phyloP scores from a whole-genome alignment of 805 yeast genomes.

The Blastobotrys chiropterorum region DNA sequence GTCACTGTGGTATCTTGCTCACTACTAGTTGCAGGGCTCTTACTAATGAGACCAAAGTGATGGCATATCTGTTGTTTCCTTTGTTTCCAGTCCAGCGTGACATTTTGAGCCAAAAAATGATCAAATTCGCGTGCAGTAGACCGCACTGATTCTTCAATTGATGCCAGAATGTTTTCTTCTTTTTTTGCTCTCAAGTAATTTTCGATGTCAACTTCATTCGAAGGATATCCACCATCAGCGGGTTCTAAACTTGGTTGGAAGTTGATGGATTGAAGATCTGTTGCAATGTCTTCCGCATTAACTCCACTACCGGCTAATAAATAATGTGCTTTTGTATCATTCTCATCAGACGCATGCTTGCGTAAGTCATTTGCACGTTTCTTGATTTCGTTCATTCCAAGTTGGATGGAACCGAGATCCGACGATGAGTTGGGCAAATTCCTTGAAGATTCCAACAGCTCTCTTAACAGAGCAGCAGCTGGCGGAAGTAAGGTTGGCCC shows the following conservation, averaged over 20 bases:
- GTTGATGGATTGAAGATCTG: conserved; percentile 39
- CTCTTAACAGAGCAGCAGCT: conserved; percentile 45
- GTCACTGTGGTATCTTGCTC: neutral
- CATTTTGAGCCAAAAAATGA: conserved; percentile 59
- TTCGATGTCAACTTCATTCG: conserved; percentile 32
- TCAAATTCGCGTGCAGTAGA: conserved; percentile 82
- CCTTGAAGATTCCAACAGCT: conserved; percentile 68
- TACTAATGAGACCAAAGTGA: conserved; percentile 51
- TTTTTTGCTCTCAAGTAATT: conserved; percentile 60
- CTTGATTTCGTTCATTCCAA: conserved; percentile 73
- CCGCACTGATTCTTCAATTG: conserved; percentile 73
- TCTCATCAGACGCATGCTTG: conserved; percentile 42
- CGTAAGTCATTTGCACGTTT: conserved; percentile 57
- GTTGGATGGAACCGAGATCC: conserved; percentile 73
- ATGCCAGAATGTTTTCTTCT: conserved; percentile 73
- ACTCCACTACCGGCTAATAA: conserved; percentile 84
- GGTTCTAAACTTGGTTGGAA: conserved; percentile 28
- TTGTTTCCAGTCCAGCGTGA: conserved; percentile 78
- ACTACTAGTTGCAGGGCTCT: conserved; percentile 1
- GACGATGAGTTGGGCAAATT: conserved; percentile 61
- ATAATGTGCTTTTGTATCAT: conserved; percentile 56
- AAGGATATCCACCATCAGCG: conserved; percentile 7
- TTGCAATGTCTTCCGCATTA: conserved; percentile 74
- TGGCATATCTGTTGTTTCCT: conserved; percentile 69
- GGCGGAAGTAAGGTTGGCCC: conserved; percentile 16